Percentiles rank a stretch among this genome's conserved stretches.
Conservation (phyloP, 2,329 filamentous ascomycete genomes). For the Hortaea werneckii region DNA sequence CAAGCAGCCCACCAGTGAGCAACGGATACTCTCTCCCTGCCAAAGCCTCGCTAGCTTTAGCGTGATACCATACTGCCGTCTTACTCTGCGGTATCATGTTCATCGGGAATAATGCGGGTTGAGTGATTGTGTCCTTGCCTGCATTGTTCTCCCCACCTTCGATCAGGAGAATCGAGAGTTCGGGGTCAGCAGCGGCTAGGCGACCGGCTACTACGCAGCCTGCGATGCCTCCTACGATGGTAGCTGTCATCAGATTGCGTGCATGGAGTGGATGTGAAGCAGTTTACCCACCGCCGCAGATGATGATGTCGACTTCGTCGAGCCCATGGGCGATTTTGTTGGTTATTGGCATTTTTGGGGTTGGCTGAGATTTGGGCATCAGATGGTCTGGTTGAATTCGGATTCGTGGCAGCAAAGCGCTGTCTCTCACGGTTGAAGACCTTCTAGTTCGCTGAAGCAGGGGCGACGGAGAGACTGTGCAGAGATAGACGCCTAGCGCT, state of each 20-base stretch:
- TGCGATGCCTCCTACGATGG: slow-evolving; percentile 33
- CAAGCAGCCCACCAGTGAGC: slow-evolving; percentile 41
- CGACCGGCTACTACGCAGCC: slow-evolving; percentile 41
- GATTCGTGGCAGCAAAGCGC: no score
- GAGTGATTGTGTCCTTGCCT: slow-evolving; percentile 38
- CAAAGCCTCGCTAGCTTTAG: slow-evolving; percentile 34
- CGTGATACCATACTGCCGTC: slow-evolving; percentile 41
- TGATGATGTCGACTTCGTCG: slow-evolving; percentile 1
- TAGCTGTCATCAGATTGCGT: not conserved
- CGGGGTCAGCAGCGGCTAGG: slow-evolving; percentile 40
- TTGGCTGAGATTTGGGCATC: no score
- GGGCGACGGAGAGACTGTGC: no score
- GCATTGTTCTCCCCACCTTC: slow-evolving; percentile 44
- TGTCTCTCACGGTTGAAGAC: no score
- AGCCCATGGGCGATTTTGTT: slow-evolving; percentile 2
- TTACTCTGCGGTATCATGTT: slow-evolving; percentile 40
- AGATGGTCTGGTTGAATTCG: no score
- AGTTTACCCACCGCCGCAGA: slow-evolving; percentile 1
- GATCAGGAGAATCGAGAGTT: slow-evolving; percentile 42
- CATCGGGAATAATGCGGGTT: slow-evolving; percentile 39
- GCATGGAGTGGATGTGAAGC: not conserved
- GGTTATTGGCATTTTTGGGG: slow-evolving; percentile 6
- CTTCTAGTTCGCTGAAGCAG: no score
- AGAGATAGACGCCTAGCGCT: no score
- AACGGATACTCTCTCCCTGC: slow-evolving; percentile 31